A percentile compares a stretch with the other conserved stretches of the same genome.
phyloP scores from a whole-genome alignment of 306 rosid genomes.

The Gleditsia sinensis region DNA sequence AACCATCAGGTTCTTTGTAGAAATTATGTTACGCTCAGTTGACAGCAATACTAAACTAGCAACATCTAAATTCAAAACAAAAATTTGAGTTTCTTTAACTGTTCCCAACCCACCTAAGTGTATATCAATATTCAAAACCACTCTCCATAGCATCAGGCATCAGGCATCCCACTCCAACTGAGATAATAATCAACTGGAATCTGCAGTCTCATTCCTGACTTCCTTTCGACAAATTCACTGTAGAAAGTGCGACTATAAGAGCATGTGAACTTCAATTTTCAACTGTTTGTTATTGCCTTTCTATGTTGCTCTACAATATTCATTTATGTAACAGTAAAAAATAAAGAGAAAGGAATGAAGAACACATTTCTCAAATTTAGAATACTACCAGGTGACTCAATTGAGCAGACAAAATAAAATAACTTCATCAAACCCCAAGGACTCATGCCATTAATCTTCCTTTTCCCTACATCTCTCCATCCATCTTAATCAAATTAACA shows the following conservation, averaged over 20 bases:
- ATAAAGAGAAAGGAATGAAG: neutral
- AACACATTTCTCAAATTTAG: neutral
- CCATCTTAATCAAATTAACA: conserved; percentile 7
- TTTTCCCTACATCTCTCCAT: conserved; percentile 3
- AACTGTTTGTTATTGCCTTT: neutral
- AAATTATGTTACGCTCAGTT: neutral
- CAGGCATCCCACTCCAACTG: neutral
- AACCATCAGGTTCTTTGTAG: neutral
- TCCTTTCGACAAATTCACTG: too few species aligned
- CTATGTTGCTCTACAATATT: neutral
- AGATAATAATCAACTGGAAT: conserved; percentile 1
- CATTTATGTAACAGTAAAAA: neutral
- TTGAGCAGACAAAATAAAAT: neutral
- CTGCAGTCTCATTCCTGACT: conserved; percentile 17
- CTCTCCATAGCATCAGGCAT: too few species aligned
- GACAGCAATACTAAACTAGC: neutral
- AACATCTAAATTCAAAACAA: neutral
- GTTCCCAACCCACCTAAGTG: neutral
- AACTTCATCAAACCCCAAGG: neutral
- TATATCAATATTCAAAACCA: neutral
- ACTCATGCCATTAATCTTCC: conserved; percentile 4
- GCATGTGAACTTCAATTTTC: too few species aligned
- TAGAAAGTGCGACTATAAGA: too few species aligned
- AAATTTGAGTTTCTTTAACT: neutral
- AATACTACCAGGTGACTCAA: neutral